Evolutionary conservation across 345 rosid genomes (phyloP).

Genomic region (Gossypium arboreum): DNA sequence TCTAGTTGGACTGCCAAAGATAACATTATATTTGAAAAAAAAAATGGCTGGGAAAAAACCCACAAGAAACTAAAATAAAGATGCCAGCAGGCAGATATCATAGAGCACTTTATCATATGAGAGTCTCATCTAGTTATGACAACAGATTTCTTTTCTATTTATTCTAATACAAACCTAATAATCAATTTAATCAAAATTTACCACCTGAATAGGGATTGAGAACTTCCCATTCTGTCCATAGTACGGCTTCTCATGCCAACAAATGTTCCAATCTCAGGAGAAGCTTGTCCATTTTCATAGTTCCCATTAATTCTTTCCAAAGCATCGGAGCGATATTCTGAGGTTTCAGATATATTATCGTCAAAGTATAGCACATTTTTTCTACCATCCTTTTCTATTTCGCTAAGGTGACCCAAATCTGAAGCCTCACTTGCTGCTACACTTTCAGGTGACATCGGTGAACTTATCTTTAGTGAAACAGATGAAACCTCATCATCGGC

Average conservation of each 20-base stretch:
- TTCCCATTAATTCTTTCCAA: constrained; percentile 46
- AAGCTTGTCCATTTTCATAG: constrained; percentile 52
- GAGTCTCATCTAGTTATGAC: not conserved
- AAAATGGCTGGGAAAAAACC: not conserved
- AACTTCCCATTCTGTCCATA: constrained; percentile 65
- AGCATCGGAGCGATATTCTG: constrained; percentile 51
- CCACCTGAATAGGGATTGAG: constrained; percentile 79
- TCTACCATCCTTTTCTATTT: constrained; percentile 50
- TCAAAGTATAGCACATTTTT: constrained; percentile 45
- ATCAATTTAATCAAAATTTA: constrained; percentile 9
- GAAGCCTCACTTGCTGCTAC: constrained; percentile 60
- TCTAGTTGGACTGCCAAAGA: constrained; percentile 93
- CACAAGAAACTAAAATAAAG: constrained; percentile 8
- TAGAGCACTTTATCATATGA: not conserved
- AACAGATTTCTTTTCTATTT: not conserved
- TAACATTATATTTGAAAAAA: constrained; percentile 30
- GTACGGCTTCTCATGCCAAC: constrained; percentile 34
- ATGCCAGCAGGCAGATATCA: not conserved
- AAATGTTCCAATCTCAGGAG: constrained; percentile 56
- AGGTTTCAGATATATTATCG: constrained; percentile 65
- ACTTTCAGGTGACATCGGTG: constrained; percentile 67
- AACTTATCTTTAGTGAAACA: constrained; percentile 41
- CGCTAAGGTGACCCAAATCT: constrained; percentile 55
- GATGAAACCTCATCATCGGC: constrained; percentile 55
- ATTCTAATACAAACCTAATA: not conserved